Conservation (phyloP, 768 basidiomycete genomes). For the Boletus rufocinnamomeus region DNA sequence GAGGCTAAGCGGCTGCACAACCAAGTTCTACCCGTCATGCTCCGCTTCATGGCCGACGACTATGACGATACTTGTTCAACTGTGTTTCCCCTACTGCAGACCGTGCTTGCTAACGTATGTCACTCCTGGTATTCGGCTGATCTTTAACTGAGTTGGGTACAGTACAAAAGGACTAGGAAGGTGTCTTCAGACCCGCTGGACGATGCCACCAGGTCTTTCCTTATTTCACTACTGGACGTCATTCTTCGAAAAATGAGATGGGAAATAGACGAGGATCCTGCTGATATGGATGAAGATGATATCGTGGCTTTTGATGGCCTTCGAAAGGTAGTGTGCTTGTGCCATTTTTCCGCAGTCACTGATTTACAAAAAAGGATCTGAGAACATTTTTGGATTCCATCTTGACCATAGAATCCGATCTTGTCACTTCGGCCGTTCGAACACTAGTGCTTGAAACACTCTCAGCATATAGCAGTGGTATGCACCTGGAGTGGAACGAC, state of each 20-base stretch:
- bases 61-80: slow-evolving; percentile 89
- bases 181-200: slow-evolving; percentile 62
- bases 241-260: slow-evolving; percentile 89
- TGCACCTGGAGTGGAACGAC: slow-evolving; percentile 82
- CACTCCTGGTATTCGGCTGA: background rate
- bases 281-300: slow-evolving; percentile 89
- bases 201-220: slow-evolving; percentile 70
- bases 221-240: slow-evolving; percentile 74
- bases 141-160: slow-evolving; percentile 8
- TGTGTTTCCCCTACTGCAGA: slow-evolving; percentile 77
- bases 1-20: slow-evolving; percentile 67
- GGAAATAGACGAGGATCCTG: slow-evolving; percentile 75
- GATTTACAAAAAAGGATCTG: slow-evolving; percentile 61
- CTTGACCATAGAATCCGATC: slow-evolving; percentile 78
- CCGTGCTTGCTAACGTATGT: slow-evolving; percentile 71
- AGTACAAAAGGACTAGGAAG: slow-evolving; percentile 83
- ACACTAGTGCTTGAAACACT: slow-evolving; percentile 75
- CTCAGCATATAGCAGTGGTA: slow-evolving; percentile 60
- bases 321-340: slow-evolving; percentile 62
- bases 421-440: slow-evolving; percentile 78
- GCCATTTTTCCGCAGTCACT: slow-evolving; percentile 11
- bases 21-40: slow-evolving; percentile 75
- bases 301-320: slow-evolving; percentile 78
- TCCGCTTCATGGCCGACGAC: slow-evolving; percentile 87
- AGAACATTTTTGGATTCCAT: slow-evolving; percentile 86